Conservation (phyloP, 2,329 filamentous ascomycete species). For the Cordyceps cateniannulata region DNA sequence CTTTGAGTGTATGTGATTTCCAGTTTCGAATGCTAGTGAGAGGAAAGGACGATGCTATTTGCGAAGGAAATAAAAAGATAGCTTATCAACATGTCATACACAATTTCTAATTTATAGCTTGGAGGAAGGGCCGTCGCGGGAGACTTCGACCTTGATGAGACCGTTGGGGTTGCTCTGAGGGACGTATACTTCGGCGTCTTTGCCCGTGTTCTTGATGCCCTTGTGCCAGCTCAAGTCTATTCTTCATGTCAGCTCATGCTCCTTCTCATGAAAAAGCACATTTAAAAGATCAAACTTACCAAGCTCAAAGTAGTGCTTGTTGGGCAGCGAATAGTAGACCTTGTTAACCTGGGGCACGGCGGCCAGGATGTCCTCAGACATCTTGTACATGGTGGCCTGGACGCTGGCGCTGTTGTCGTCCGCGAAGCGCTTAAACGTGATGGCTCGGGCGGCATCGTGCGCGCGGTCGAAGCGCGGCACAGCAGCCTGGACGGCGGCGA, state of each 20-base stretch:
- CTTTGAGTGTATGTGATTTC: neutral
- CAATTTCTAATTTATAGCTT: conserved; percentile 4
- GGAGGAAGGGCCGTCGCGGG: conserved; percentile 33
- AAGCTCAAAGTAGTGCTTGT: conserved; percentile 99
- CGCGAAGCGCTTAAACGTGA: conserved; percentile 89
- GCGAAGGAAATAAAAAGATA: neutral
- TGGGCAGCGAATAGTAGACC: conserved; percentile 81
- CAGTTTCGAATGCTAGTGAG: neutral
- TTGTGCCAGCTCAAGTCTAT: conserved; percentile 95
- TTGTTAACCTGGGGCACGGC: conserved; percentile 63
- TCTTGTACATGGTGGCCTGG: conserved; percentile 98
- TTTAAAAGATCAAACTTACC: conserved; percentile 44
- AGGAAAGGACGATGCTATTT: neutral
- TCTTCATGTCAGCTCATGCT: conserved; percentile 15
- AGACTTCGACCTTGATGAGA: conserved; percentile 88
- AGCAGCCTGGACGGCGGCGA: conserved; percentile 61
- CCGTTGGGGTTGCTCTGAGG: conserved; percentile 92
- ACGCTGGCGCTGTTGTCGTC: conserved; percentile 87
- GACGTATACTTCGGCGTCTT: conserved; percentile 90
- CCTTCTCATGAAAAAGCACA: neutral
- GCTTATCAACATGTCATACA: neutral
- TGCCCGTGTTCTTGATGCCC: conserved; percentile 87
- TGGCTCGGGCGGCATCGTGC: conserved; percentile 69
- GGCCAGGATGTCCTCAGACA: conserved; percentile 80
- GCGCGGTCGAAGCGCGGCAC: conserved; percentile 68